Percentiles rank a stretch among this genome's conserved stretches.
Evolutionary conservation across 1,139 yeast species (phyloP).

Genomic region (Lodderomyces beijingensis): DNA sequence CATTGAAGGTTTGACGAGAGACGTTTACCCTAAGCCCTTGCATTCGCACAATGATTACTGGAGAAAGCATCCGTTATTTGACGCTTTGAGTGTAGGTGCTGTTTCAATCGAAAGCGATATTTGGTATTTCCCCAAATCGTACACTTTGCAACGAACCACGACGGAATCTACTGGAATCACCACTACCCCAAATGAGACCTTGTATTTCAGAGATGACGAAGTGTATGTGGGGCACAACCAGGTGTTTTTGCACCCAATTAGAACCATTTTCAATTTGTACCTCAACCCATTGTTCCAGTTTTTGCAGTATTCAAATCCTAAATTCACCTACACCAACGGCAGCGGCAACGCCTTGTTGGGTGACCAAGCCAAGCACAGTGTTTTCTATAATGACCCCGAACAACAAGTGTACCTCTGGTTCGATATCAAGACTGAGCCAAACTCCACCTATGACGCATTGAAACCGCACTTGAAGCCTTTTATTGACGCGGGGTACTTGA

Average conservation of each 20-base stretch:
- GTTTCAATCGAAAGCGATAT: constrained; percentile 70
- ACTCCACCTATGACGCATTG: constrained; percentile 27
- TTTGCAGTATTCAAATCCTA: constrained; percentile 43
- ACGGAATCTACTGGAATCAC: constrained; percentile 18
- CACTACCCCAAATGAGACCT: constrained; percentile 17
- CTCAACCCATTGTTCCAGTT: constrained; percentile 48
- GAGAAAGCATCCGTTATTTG: constrained; percentile 57
- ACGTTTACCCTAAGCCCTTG: constrained; percentile 46
- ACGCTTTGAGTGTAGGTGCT: constrained; percentile 57
- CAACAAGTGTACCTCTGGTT: constrained; percentile 38
- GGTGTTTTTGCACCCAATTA: constrained; percentile 37
- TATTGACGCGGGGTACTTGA: constrained; percentile 29
- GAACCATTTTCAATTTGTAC: constrained; percentile 50
- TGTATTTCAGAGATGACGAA: constrained; percentile 25
- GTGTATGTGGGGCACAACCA: constrained; percentile 69
- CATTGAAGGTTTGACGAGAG: constrained; percentile 41
- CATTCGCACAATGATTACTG: constrained; percentile 81
- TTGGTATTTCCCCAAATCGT: constrained; percentile 45
- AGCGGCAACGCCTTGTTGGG: constrained; percentile 14
- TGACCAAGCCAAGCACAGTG: constrained; percentile 21
- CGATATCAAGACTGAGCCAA: constrained; percentile 38
- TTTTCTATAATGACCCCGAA: constrained; percentile 39
- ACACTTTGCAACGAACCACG: constrained; percentile 20
- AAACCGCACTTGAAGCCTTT: constrained; percentile 28
- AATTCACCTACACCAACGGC: constrained; percentile 13